Evolutionary conservation across 257 asterid species (phyloP).

Genomic region (Scutellaria minor): DNA sequence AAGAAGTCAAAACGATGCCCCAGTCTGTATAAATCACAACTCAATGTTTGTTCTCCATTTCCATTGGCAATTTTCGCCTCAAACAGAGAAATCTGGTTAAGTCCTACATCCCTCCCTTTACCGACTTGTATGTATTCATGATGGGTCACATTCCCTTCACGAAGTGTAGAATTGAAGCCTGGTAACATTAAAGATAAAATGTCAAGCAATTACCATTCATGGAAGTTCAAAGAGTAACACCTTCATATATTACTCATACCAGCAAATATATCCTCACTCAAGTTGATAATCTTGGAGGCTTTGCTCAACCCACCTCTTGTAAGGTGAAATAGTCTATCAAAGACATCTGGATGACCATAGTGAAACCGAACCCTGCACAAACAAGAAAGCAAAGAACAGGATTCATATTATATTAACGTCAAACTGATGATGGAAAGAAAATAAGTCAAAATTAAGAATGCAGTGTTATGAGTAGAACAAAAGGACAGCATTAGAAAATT

Average conservation of each 20-base stretch:
- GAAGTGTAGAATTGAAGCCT: constrained; percentile 53
- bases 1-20: constrained; percentile 54
- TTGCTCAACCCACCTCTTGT: constrained; percentile 56
- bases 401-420: constrained; percentile 1
- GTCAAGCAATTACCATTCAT: constrained; percentile 8
- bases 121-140: constrained; percentile 59
- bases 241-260: constrained; percentile 33
- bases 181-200: constrained; percentile 19
- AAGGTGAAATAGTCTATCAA: constrained; percentile 52
- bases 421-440: neutral
- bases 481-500: neutral
- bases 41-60: constrained; percentile 49
- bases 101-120: constrained; percentile 56
- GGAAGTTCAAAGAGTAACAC: constrained; percentile 6
- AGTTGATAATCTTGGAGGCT: constrained; percentile 52
- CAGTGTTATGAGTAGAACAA: neutral
- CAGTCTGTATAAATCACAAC: constrained; percentile 49
- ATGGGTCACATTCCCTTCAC: constrained; percentile 53
- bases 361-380: constrained; percentile 50
- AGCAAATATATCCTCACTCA: constrained; percentile 55
- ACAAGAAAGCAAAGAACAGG: constrained; percentile 2
- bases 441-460: neutral
- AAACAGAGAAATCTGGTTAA: constrained; percentile 49
- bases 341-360: constrained; percentile 58
- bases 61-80: constrained; percentile 55